Percentiles rank a stretch among this genome's conserved stretches.
phyloP scores from a whole-genome alignment of 129 eudicot genomes.

The Oenanthe sinensis region DNA sequence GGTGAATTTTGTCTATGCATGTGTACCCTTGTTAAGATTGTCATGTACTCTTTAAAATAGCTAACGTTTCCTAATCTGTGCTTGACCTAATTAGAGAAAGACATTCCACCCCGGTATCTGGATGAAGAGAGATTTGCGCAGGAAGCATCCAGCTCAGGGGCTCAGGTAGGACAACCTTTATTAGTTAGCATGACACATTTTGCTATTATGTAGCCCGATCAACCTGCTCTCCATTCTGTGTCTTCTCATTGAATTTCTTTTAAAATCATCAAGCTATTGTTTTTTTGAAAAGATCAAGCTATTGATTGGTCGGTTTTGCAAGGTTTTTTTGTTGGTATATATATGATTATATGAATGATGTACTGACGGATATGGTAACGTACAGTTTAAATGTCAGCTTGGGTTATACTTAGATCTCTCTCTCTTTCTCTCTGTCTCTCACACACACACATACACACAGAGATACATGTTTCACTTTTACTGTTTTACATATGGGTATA shows the following conservation, averaged over 20 bases:
- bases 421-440: background rate
- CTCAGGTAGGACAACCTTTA: slow-evolving; percentile 46
- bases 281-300: background rate
- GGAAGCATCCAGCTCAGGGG: slow-evolving; percentile 90
- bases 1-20: slow-evolving; percentile 28
- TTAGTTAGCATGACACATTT: background rate
- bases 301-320: background rate
- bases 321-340: background rate
- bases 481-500: background rate
- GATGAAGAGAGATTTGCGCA: slow-evolving; percentile 69
- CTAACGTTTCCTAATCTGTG: background rate
- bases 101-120: slow-evolving; percentile 62
- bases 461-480: background rate
- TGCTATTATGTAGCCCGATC: background rate
- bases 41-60: no score
- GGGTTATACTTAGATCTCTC: background rate
- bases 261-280: background rate
- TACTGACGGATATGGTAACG: background rate
- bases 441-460: no score
- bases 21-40: background rate
- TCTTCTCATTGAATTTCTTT: background rate
- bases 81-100: slow-evolving; percentile 52
- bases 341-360: background rate
- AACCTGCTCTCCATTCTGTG: background rate
- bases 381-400: background rate